Evolutionary conservation across 2,329 filamentous ascomycete genomes (phyloP).

Genomic region (Trichoderma atrobrunneum): DNA sequence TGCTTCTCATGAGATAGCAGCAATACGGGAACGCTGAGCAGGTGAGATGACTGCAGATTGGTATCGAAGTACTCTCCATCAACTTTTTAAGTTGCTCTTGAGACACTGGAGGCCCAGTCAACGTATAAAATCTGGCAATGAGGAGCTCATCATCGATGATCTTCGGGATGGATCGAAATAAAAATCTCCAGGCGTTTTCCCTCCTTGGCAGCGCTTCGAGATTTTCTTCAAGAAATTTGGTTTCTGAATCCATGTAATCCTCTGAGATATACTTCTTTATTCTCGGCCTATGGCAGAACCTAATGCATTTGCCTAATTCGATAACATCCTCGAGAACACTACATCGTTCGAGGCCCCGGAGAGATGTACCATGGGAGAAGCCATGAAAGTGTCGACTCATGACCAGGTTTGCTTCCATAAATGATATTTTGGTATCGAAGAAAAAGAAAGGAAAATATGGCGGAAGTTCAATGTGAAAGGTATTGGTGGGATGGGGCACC

Average conservation of each 20-base stretch:
- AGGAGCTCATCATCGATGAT: not conserved
- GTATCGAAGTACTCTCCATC: not conserved
- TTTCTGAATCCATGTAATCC: not conserved
- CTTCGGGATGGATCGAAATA: not conserved
- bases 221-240: not conserved
- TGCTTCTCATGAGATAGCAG: not conserved
- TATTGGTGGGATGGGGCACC: not conserved
- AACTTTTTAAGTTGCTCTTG: not conserved
- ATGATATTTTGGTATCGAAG: not conserved
- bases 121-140: not conserved
- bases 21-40: not conserved
- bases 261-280: not conserved
- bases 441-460: not conserved
- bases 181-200: not conserved
- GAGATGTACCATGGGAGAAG: not conserved
- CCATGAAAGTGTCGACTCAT: not conserved
- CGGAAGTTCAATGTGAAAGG: not conserved
- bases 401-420: not conserved
- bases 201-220: not conserved
- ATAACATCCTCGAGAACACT: not conserved
- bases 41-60: not conserved
- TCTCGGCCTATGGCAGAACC: not conserved
- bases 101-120: not conserved
- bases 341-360: not conserved
- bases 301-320: not conserved